Evolutionary conservation across 441 rosid genomes (phyloP).

Genomic region (Monsonia emarginata): DNA sequence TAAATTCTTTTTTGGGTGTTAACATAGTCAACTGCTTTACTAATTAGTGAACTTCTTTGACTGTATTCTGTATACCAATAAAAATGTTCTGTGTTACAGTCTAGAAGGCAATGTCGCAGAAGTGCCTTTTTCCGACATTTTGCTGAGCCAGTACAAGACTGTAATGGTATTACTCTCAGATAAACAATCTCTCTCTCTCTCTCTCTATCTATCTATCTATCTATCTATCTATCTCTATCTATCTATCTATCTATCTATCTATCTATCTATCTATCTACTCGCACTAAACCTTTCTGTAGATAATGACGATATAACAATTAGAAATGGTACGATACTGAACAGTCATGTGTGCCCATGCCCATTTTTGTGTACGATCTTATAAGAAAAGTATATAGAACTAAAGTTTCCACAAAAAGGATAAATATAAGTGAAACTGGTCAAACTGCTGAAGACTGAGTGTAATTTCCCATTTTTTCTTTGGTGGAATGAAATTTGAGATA

Average conservation of each 20-base stretch:
- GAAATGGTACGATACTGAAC: too few species aligned
- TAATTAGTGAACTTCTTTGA: not conserved
- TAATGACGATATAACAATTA: not conserved
- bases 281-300: not conserved
- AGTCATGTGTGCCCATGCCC: too few species aligned
- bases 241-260: too few species aligned
- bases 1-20: not conserved
- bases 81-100: constrained; percentile 30
- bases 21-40: not conserved
- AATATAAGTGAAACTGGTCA: not conserved
- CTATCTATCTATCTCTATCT: too few species aligned
- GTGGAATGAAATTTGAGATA: constrained; percentile 12
- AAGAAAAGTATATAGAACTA: too few species aligned
- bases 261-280: not conserved
- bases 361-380: too few species aligned
- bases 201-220: too few species aligned
- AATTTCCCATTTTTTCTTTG: not conserved
- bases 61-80: too few species aligned
- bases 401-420: too few species aligned
- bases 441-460: not conserved
- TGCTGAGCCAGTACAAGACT: constrained; percentile 79
- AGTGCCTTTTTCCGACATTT: constrained; percentile 72
- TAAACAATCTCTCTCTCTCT: not conserved
- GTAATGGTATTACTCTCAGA: constrained; percentile 53
- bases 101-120: constrained; percentile 74